Evolutionary conservation across 371 early-diverging fungal genomes (phyloP), one percentile per base, ranked within the genome.

Genomic region (Gilbertella persicaria): DNA sequence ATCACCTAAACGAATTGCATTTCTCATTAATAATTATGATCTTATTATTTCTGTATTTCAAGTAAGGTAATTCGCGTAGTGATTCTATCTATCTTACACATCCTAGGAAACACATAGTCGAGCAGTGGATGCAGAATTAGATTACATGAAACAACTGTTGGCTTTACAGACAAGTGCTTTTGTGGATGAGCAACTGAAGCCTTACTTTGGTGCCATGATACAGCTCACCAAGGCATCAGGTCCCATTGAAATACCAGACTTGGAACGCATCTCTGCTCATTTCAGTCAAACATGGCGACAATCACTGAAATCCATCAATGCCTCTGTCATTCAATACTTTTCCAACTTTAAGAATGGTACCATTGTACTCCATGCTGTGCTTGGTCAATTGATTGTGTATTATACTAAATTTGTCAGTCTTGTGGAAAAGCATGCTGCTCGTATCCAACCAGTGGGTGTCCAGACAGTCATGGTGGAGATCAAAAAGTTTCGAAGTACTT

Each of bases 401-500:
- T 95, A 95, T 75, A 91, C 90, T 42, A 85, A 89, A 20, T 96
- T 93, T 65, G 60, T 89, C 54, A 81, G 83, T 20, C 62, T 90
- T 10, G 71, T 90, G 52, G 94, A 94, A 54, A 87, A 85, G 59
- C 76, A 82, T 38, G 35, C 43, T 10, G 28, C 58, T 10, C 71
- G 75, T 47, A 78, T 87, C 46, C 92, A 91, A 46, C 94, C 94
- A 7, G 87, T 94, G 0, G 92, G 91, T 13, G 78, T 94, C 17
- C 95, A 96, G 58, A 91, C 87, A 6, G 87, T 96, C 16, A 89
- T 95, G 92, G 91, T 92, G 0, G 96, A 95, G 60, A 88, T 95
- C 57, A 92, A 91, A 70, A 90, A 88, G 66, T 91, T 88, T 58
- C 77, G 89, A 57, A 84, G 85, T 41, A 85, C 86, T 40, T 90